Evolutionary conservation across 305 asterid species (phyloP).

Genomic region (Andrographis paniculata): DNA sequence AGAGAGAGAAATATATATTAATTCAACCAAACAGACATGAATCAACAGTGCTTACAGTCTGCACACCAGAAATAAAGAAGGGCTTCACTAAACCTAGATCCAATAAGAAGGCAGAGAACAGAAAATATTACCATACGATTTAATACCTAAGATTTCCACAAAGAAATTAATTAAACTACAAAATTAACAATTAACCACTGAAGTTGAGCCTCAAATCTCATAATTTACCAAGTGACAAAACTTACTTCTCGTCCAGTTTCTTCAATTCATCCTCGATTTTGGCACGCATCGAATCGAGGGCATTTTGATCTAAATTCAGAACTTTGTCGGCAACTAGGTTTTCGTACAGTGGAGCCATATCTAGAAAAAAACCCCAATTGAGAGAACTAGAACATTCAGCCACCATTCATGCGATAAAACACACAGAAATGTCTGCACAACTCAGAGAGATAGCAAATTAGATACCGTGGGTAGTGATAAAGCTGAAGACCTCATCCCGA

Average conservation of each 20-base stretch:
- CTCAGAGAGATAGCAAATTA: not conserved
- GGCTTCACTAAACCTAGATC: too few relatives aligned
- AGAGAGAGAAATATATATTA: too few relatives aligned
- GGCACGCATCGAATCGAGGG: conserved; percentile 47
- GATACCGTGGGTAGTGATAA: conserved; percentile 66
- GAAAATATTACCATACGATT: too few relatives aligned
- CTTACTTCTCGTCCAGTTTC: conserved; percentile 58
- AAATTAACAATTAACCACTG: not conserved
- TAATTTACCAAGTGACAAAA: too few relatives aligned
- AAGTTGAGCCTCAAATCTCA: too few relatives aligned
- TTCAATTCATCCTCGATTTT: conserved; percentile 47
- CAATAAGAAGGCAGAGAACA: too few relatives aligned
- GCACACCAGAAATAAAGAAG: too few relatives aligned
- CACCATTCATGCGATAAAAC: not conserved
- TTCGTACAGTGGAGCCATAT: conserved; percentile 67
- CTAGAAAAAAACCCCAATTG: conserved; percentile 12
- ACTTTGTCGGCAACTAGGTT: conserved; percentile 46
- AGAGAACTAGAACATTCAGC: not conserved
- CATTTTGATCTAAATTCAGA: conserved; percentile 47
- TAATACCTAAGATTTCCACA: too few relatives aligned
- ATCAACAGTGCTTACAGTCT: too few relatives aligned
- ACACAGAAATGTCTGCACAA: not conserved
- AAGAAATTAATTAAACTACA: not conserved
- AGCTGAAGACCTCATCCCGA: conserved; percentile 74
- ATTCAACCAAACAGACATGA: too few relatives aligned